Base-by-base conservation (phyloP, 805 yeast species). In the Blastobotrys peoriensis region DNA sequence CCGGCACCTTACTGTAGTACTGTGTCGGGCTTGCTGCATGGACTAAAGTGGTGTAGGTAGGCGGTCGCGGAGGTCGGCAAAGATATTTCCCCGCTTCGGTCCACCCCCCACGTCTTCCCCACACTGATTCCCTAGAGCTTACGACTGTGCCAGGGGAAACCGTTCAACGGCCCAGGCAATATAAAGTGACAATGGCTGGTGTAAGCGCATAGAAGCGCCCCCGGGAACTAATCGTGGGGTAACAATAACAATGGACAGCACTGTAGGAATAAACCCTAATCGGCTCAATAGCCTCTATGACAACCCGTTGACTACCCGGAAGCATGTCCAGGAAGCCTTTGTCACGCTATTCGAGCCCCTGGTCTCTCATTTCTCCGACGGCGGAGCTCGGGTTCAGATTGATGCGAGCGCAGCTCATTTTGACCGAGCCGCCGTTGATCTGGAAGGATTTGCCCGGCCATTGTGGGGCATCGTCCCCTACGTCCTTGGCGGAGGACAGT, bases 381-480 rank as follows among this genome's bases (percentile, higher is more conserved):
- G 41, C 8, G 44, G 44, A 5, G 55, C 55, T 3, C 19, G 36
- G 3, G 51, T 61, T 3, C 47, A 44, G 27, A 38, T 57, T 5
- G 54, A 48, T 16, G 54, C 37, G 16, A 46, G 52, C 23, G 65
- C 58, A 2, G 64, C 62, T 6, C 50, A 48, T 33, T 62, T 59
- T 42, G 52, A 54, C 27, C 43, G 40, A 9, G 47, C 43, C 8
- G 61, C 63, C 8, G 56, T 60, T 3, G 51, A 52, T 15, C 47
- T 61, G 6, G 65, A 62, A 44, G 65, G 65, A 1, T 62, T 56
- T 34, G 53, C 62, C 4, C 45, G 66, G 20, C 59, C 62, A 1
- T 42, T 62, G 44, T 62, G 64, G 64, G 66, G 64, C 15, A 46
- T 60, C 22, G 64, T 57, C 2, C 61, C 65, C 3, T 50, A 46